Evolutionary conservation across 768 basidiomycete species (phyloP).

Genomic region (Crepidotus variabilis): DNA sequence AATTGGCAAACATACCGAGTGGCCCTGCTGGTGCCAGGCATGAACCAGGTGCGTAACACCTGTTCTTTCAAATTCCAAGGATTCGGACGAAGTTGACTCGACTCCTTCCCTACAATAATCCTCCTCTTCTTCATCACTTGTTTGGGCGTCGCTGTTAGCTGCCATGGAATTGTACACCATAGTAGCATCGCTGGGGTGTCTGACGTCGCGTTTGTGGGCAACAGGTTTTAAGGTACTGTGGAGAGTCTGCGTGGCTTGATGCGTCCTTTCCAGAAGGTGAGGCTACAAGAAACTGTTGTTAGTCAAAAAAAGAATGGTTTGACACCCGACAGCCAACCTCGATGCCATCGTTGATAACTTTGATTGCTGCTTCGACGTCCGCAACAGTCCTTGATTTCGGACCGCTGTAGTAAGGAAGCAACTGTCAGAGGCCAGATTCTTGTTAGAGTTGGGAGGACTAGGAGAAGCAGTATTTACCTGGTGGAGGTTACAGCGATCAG

Average conservation of each 20-base stretch:
- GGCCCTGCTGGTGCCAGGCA: conserved; percentile 10
- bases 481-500: too few relatives aligned
- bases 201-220: not conserved
- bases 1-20: conserved; percentile 1
- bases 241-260: conserved; percentile 3
- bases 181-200: not conserved
- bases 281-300: too few relatives aligned
- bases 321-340: too few relatives aligned
- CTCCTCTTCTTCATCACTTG: not conserved
- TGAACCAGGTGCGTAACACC: conserved; percentile 15
- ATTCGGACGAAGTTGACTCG: not conserved
- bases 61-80: not conserved
- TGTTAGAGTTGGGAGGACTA: too few relatives aligned
- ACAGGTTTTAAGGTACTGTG: not conserved
- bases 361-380: too few relatives aligned
- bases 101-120: not conserved
- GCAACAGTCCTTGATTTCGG: not conserved
- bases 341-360: too few relatives aligned
- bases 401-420: not conserved
- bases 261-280: not conserved
- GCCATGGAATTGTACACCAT: not conserved
- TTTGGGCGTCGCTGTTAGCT: not conserved
- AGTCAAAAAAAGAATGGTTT: too few relatives aligned
- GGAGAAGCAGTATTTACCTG: too few relatives aligned
- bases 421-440: not conserved